phyloP scores from a whole-genome alignment of 768 basidiomycete species.

The Lentinula aciculospora region DNA sequence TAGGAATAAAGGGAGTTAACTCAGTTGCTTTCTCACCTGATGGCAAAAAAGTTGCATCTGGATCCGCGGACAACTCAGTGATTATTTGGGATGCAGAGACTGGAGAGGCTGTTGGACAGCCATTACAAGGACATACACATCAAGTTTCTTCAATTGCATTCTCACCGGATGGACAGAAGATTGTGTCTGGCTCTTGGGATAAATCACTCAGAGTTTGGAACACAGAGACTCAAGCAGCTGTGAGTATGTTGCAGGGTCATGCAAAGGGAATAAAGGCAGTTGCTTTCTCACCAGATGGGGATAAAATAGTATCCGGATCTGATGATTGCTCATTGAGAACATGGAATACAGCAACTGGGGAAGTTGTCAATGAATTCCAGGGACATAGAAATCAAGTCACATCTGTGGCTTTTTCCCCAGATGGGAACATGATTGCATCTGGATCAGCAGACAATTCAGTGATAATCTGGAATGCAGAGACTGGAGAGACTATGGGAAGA shows the following conservation, averaged over 20 bases:
- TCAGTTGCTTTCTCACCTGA: not conserved
- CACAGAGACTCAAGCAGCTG: not conserved
- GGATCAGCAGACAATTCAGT: not conserved
- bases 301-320: not conserved
- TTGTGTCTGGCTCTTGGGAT: not conserved
- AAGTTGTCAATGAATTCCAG: conserved; percentile 7
- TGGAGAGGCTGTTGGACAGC: not conserved
- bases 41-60: not conserved
- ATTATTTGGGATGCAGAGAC: not conserved
- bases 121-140: not conserved
- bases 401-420: not conserved
- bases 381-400: not conserved
- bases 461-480: not conserved
- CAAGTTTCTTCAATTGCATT: not conserved
- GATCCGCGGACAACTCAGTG: not conserved
- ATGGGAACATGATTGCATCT: not conserved
- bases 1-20: not conserved
- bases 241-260: not conserved
- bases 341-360: conserved; percentile 26
- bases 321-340: not conserved
- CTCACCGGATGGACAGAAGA: not conserved
- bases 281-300: not conserved
- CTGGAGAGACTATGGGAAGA: not conserved
- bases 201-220: not conserved
- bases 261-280: not conserved